Evolutionary conservation across 2,329 filamentous ascomycete species (phyloP).

Genomic region (Diaporthe caulivora): DNA sequence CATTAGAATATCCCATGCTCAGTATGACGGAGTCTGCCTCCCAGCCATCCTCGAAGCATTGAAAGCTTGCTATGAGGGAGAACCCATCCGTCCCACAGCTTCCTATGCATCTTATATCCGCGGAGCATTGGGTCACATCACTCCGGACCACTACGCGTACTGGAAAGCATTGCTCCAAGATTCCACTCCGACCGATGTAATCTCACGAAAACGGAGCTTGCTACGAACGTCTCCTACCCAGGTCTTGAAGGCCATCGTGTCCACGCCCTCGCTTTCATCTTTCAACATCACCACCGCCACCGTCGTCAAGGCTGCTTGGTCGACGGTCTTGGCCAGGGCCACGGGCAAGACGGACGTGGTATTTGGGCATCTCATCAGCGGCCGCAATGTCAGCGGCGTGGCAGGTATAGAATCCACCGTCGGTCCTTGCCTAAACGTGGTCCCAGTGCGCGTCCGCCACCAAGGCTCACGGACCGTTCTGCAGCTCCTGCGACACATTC

Average conservation of each 20-base stretch:
- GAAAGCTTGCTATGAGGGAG: conserved; percentile 51
- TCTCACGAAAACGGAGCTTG: not conserved
- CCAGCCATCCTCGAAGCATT: conserved; percentile 57
- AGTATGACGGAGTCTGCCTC: conserved; percentile 63
- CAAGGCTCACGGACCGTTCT: not conserved
- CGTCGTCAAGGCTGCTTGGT: conserved; percentile 60
- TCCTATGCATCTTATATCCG: not conserved
- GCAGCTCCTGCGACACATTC: not conserved
- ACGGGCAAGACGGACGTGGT: conserved; percentile 54
- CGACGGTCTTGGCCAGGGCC: conserved; percentile 52
- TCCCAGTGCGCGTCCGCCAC: conserved; percentile 1
- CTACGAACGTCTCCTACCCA: not conserved
- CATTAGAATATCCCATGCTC: conserved; percentile 58
- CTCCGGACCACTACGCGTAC: not conserved
- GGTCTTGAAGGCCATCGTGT: not conserved
- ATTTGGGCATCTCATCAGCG: conserved; percentile 56
- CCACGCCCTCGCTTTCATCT: conserved; percentile 14
- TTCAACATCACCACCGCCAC: conserved; percentile 53
- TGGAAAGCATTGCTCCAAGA: not conserved
- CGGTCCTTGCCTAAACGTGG: not conserved
- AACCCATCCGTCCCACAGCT: not conserved
- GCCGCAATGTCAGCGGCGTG: conserved; percentile 51
- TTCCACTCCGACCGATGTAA: not conserved
- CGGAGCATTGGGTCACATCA: not conserved
- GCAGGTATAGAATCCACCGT: conserved; percentile 40